Base-by-base conservation (phyloP, 2,329 filamentous ascomycete species). In the Metarhizium album region DNA sequence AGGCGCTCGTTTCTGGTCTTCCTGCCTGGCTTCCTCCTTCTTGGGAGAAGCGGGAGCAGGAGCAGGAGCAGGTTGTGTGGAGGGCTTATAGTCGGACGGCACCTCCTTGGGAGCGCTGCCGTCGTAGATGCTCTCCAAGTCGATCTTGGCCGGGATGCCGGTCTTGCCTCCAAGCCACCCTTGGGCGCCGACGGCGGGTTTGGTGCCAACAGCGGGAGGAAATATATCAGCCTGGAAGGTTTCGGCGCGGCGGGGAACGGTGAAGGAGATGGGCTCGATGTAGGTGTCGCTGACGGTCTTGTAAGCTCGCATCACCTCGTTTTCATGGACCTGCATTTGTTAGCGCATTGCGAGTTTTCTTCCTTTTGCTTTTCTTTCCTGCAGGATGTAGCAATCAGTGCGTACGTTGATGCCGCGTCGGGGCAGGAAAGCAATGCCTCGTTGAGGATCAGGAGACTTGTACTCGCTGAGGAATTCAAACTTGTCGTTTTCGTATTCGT, bases 201-300 rank as follows among this genome's bases (percentile, higher is more conserved):
- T 94, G 49, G 79, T 67, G 54, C 93, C 91, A 51, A 76, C 75
- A 13, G 90, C 85, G 11, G 93, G 91, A 42, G 91, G 93, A 69
- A 88, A 98, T 62, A 98, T 96, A 64, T 98, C 93, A 54, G 90
- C 88, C 71, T 97, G 91, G 81, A 96, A 96, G 48, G 86, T 89
- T 69, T 96, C 90, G 50, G 93, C 88, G 56, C 93, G 83, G 56
- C 93, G 83, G 46, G 93, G 93, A 2, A 97, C 93, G 50, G 95
- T 95, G 73, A 98, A 98, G 2, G 93, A 95, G 63, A 98, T 87
- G 40, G 93, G 93, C 71, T 98, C 93, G 60, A 98, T 89, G 71
- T 95, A 95, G 45, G 74, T 69, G 66, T 98, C 93, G 69, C 90
- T 94, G 67, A 97, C 87, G 0, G 93, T 97, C 79, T 98, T 98